Base-by-base conservation (phyloP, 768 basidiomycete species). In the Strobilomyces echinocephalus region DNA sequence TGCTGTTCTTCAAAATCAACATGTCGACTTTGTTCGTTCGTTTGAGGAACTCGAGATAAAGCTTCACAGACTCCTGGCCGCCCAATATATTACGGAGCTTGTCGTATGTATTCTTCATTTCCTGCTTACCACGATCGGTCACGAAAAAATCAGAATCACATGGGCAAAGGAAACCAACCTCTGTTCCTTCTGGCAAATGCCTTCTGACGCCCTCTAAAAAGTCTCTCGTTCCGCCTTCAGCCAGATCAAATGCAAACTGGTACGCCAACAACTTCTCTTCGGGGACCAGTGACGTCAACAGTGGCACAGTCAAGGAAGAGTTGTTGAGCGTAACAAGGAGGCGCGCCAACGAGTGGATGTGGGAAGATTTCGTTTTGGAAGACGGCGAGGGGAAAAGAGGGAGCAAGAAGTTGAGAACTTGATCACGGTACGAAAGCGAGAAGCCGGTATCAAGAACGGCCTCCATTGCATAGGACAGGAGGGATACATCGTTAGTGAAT, bases 41-140 rank as follows among this genome's bases (percentile, higher is more conserved):
- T 72, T 89, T 88, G 54, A 99, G 79, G 78, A 99, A 98, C 72
- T 98, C 91, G 44, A 95, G 84, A 70, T 95, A 94, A 28, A 97
- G 73, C 64, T 91, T 91, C 53, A 95, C 90, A 31, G 90, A 92
- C 66, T 91, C 91, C 63, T 91, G 89, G 18, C 97, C 97, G 11
- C 84, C 86, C 21, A 99, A 75, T 59, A 99, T 97, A 53, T 76
- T 80, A 52, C 87, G 83, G 35, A 97, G 73, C 57, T 88, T 85
- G 57, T 88, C 85, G 65, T 84, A 91, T 31, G 80, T 75, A 36
- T 77, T 72, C 66, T 80, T 81, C 24, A 81, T 80, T 61, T 74
- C 73, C 87, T 89, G 58, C 8, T 54, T 49, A 53, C 26, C 55
- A 56, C 28, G 36, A 50, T 52, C 21, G 33, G 55, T 60, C 43